A percentile compares a stretch with the other conserved stretches of the same genome.
Evolutionary conservation across 2,329 filamentous ascomycete genomes (phyloP).

Genomic region (Botrytis porri): DNA sequence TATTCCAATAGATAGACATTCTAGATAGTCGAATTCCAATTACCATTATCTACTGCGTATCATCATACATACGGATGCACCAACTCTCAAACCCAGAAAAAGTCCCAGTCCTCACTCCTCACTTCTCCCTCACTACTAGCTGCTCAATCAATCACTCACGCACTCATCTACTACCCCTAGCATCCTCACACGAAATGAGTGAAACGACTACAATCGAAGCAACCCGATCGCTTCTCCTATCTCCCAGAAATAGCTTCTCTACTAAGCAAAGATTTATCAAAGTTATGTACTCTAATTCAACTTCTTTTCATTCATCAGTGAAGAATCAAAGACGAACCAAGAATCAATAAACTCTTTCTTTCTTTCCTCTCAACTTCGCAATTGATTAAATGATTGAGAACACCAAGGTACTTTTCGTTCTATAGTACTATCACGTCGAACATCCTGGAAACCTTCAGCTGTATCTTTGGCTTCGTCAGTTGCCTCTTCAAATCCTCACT

Average conservation of each 20-base stretch:
- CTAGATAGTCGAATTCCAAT: neutral
- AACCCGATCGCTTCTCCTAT: neutral
- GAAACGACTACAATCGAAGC: neutral
- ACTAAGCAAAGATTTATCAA: neutral
- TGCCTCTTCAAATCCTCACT: neutral
- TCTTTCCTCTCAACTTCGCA: neutral
- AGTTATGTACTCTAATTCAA: neutral
- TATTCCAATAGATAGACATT: neutral
- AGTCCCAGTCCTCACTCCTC: too few relatives aligned
- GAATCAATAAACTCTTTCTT: too few relatives aligned
- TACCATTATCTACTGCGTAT: neutral
- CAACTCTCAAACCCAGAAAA: too few relatives aligned
- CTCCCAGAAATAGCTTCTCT: rapidly evolving
- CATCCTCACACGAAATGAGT: too few relatives aligned
- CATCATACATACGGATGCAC: too few relatives aligned
- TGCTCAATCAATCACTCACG: too few relatives aligned
- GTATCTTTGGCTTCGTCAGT: neutral
- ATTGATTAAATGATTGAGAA: neutral
- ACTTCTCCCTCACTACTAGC: too few relatives aligned
- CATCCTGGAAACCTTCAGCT: rapidly evolving
- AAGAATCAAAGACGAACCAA: neutral
- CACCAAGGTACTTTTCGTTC: too few relatives aligned
- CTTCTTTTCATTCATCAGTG: neutral
- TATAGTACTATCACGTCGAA: too few relatives aligned
- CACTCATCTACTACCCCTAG: too few relatives aligned